Conservation (phyloP, 148 eudicot genomes). For the Heliamphora exappendiculata region DNA sequence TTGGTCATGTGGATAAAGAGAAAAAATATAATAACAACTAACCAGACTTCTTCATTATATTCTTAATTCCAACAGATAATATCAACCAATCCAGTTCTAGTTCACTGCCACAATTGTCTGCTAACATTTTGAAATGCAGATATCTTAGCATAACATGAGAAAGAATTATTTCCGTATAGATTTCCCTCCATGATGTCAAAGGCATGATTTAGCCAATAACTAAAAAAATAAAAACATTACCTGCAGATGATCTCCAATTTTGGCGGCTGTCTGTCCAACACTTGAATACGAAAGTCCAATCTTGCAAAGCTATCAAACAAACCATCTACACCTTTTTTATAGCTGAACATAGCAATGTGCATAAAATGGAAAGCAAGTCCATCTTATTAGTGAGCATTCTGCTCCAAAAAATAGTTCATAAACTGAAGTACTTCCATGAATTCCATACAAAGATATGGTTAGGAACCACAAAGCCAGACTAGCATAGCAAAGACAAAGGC, state of each 20-base stretch:
- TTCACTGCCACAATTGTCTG: too few relatives aligned
- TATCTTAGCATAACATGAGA: too few relatives aligned
- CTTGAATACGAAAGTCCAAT: conserved; percentile 93
- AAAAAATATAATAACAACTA: too few relatives aligned
- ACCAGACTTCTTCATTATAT: too few relatives aligned
- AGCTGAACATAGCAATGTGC: conserved; percentile 46
- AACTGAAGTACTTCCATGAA: background rate
- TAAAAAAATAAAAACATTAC: too few relatives aligned
- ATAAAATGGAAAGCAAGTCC: background rate
- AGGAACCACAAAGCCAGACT: background rate
- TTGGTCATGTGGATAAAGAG: too few relatives aligned
- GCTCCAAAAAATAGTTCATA: background rate
- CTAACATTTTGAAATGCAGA: too few relatives aligned
- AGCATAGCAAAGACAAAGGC: background rate
- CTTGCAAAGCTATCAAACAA: conserved; percentile 96
- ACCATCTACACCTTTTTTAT: conserved; percentile 97
- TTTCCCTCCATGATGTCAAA: too few relatives aligned
- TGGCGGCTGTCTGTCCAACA: conserved; percentile 99
- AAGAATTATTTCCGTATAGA: too few relatives aligned
- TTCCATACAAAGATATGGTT: background rate
- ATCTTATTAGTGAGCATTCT: background rate
- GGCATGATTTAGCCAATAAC: too few relatives aligned
- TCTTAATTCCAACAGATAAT: too few relatives aligned
- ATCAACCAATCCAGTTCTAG: too few relatives aligned
- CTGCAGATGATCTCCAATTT: conserved; percentile 99